Evolutionary conservation across 2,329 filamentous ascomycete genomes (phyloP).

Genomic region (Cercospora canescens): DNA sequence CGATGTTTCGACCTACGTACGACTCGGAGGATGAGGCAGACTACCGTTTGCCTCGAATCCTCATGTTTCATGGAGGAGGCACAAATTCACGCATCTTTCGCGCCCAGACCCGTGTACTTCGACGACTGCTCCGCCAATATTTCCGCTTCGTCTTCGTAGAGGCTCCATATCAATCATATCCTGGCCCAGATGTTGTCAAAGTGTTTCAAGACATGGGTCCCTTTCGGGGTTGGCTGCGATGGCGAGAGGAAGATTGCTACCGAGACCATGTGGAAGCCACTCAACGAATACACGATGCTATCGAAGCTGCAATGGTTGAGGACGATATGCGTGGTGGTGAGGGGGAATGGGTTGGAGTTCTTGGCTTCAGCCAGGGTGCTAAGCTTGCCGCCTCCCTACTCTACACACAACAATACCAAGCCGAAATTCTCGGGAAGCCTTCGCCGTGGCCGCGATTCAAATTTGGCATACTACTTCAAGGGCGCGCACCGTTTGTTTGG

Average conservation of each 20-base stretch:
- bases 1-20: slow-evolving; percentile 3
- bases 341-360: slow-evolving; percentile 60
- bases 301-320: slow-evolving; percentile 44
- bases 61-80: slow-evolving; percentile 45
- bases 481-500: slow-evolving; percentile 13
- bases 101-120: slow-evolving; percentile 40
- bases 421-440: slow-evolving; percentile 6
- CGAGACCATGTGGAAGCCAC: slow-evolving; percentile 4
- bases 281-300: slow-evolving; percentile 11
- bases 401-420: slow-evolving; percentile 39
- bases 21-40: slow-evolving; percentile 5
- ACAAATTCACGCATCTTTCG: slow-evolving; percentile 41
- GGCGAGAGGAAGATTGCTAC: slow-evolving; percentile 8
- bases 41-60: slow-evolving; percentile 28
- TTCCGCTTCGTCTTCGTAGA: slow-evolving; percentile 42
- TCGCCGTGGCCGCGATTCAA: slow-evolving; percentile 8
- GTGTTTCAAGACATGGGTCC: slow-evolving; percentile 39
- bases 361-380: slow-evolving; percentile 69
- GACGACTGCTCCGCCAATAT: slow-evolving; percentile 32
- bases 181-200: slow-evolving; percentile 40
- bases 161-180: slow-evolving; percentile 32
- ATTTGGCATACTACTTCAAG: slow-evolving; percentile 19
- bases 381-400: slow-evolving; percentile 62
- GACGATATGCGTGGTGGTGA: slow-evolving; percentile 54
- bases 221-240: slow-evolving; percentile 38